phyloP scores from a whole-genome alignment of 2,329 filamentous ascomycete genomes.

The Penicillium expansum region DNA sequence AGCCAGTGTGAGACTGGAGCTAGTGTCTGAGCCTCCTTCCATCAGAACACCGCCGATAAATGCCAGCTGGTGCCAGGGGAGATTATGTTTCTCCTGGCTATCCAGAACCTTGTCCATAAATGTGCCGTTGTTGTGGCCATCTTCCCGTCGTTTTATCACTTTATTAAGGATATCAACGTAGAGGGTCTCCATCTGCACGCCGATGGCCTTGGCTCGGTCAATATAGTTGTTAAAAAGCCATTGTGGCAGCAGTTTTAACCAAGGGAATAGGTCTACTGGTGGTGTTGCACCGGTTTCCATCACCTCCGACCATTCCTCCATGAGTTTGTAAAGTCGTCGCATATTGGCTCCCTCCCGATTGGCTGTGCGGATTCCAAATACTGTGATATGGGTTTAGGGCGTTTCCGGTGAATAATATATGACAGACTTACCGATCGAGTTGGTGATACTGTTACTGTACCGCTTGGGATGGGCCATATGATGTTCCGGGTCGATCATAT shows the following conservation, averaged over 20 bases:
- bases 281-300: slow-evolving; percentile 5
- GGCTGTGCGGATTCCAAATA: neutral
- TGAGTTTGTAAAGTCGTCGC: neutral
- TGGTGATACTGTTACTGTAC: too few species aligned
- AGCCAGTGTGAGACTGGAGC: neutral
- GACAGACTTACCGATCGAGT: too few species aligned
- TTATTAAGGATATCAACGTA: neutral
- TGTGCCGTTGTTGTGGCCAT: neutral
- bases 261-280: slow-evolving; percentile 1
- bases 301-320: slow-evolving; percentile 3
- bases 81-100: neutral
- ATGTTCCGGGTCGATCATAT: too few species aligned
- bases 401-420: too few species aligned
- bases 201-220: neutral
- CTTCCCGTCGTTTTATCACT: neutral
- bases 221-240: neutral
- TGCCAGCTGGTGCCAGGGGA: neutral
- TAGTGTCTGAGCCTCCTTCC: slow-evolving; percentile 2
- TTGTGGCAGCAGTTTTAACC: neutral
- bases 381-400: too few species aligned
- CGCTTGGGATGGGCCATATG: too few species aligned
- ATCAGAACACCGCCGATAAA: slow-evolving; percentile 4
- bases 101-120: slow-evolving; percentile 2
- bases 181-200: neutral
- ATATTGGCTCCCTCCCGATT: neutral